A percentile compares a stretch with the other conserved stretches of the same genome.
Evolutionary conservation across 179 eudicot genomes (phyloP).

Genomic region (Patellifolia procumbens): DNA sequence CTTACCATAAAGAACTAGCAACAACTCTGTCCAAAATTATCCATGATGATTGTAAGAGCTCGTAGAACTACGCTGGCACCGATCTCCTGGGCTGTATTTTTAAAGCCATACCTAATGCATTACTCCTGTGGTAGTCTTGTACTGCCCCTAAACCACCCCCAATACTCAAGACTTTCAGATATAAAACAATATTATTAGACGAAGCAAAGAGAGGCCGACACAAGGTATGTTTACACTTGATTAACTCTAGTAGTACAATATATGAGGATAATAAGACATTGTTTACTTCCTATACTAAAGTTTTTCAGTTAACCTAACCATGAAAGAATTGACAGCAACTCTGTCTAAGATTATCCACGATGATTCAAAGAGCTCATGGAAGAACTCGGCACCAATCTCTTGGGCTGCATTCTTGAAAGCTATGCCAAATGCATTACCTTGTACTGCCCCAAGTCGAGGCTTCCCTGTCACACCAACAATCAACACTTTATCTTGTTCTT

Average conservation of each 20-base stretch:
- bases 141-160: background rate
- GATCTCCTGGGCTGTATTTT: too few relatives aligned
- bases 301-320: constrained; percentile 67
- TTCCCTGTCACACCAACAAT: constrained; percentile 91
- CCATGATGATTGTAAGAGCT: too few relatives aligned
- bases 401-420: constrained; percentile 91
- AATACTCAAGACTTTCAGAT: background rate
- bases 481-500: constrained; percentile 71
- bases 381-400: constrained; percentile 75
- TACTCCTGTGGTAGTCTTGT: too few relatives aligned
- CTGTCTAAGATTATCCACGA: constrained; percentile 90
- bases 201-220: background rate
- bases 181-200: background rate
- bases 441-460: constrained; percentile 82
- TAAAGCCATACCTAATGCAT: too few relatives aligned
- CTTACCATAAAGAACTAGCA: too few relatives aligned
- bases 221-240: background rate
- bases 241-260: constrained; percentile 11
- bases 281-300: constrained; percentile 13
- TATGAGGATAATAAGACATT: background rate
- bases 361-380: constrained; percentile 94
- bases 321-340: constrained; percentile 81
- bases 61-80: too few relatives aligned
- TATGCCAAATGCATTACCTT: constrained; percentile 88
- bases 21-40: too few relatives aligned